Evolutionary conservation across 495 filamentous ascomycete species (phyloP), one percentile per base, ranked within the genome.

Genomic region (Acidiella bohemica): DNA sequence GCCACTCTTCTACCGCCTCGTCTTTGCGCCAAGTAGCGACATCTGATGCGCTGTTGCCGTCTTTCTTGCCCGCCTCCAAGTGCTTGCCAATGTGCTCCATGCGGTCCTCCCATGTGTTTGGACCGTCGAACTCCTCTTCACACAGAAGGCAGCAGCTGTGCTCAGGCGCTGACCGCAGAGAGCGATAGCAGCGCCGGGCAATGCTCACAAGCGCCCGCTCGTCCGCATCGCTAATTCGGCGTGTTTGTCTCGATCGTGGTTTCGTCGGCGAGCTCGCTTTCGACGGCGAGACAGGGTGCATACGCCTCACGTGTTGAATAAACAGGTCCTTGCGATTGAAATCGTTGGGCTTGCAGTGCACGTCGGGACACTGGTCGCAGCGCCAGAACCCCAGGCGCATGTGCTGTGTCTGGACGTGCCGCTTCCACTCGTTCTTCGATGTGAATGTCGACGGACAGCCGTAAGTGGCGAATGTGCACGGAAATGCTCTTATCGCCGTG

Each of bases 361-460:
- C 71, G 56, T 81, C 85, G 7, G 60, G 56, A 27, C 69, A 72
- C 18, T 83, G 65, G 39, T 81, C 71, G 61, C 88, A 96, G 47
- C 80, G 70, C 72, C 79, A 96, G 63, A 80, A 83, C 32, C 75
- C 65, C 8, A 85, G 67, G 36, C 77, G 72, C 24, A 94, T 65
- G 55, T 96, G 88, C 55, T 93, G 80, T 2, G 80, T 80, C 22
- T 62, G 62, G 49, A 92, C 76, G 57, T 96, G 88, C 0, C 88
- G 77, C 58, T 95, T 92, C 88, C 88, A 96, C 57, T 97, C 90
- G 52, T 93, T 94, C 58, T 94, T 94, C 25, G 81, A 86, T 8
- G 76, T 77, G 53, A 97, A 95, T 0, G 75, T 85, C 49, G 81
- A 84, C 5, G 57, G 57, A 56, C 90, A 97, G n/a, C 78, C 81